Base-by-base conservation (phyloP, 306 rosid genomes). In the Lagenaria siceraria region DNA sequence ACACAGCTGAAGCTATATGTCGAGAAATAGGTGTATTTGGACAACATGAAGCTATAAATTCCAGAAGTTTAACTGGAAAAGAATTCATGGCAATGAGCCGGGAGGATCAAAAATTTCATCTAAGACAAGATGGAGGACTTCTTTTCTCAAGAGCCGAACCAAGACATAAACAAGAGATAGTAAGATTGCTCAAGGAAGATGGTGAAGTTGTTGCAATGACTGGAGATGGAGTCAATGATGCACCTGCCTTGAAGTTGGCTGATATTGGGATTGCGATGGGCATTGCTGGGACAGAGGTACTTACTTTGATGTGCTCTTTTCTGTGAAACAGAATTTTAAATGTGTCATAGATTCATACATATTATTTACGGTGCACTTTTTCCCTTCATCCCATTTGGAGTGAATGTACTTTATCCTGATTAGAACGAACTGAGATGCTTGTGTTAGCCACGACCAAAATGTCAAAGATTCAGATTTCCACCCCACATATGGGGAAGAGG, bases 71-170 rank as follows among this genome's bases (percentile, higher is more conserved):
- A 61, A 95, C 97, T 1, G 98, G 98, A 71, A 90, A 27, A 83
- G 93, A 92, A 42, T 92, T 92, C 85, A 84, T 90, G 85, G 87
- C 85, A 79, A 83, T 90, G 88, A 86, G 86, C 25, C 82, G 80
- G 76, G 82, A 4, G 66, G 88, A 85, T 64, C 89, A 88, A 71
- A 90, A 87, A 79, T 69, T 77, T 56, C 78, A 83, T 85, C 79
- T 95, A 78, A 83, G 86, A 77, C 97, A 90, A 83, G 79, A 49
- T 77, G 90, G 96, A 7, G 93, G 97, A 40, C 92, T 95, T 72
- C 82, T 95, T 80, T 95, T 95, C 86, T 95, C 98, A n/a, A 90
- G 97, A 86, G 98, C 98, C 74, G 97, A 95, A 85, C 98, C 98
- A 38, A 85, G 87, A 75, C 98, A 92, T 84, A 92, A 94, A 84